Conservation (phyloP, 306 rosid species). For the Adenanthera pavonina region DNA sequence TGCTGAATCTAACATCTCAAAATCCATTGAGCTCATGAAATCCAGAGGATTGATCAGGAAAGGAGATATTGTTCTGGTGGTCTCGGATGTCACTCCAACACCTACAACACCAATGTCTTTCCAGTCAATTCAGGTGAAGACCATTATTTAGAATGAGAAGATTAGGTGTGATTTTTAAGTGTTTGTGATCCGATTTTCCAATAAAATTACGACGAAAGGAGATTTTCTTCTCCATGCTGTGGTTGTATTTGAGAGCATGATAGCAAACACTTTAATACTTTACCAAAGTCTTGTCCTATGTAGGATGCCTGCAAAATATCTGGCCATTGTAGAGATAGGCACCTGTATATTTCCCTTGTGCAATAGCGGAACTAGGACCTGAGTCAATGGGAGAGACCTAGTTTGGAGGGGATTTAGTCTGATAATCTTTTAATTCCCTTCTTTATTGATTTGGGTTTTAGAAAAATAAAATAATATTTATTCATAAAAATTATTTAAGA, state of each 20-base stretch:
- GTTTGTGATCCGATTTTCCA: too few relatives aligned
- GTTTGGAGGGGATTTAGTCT: too few relatives aligned
- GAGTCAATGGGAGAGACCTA: too few relatives aligned
- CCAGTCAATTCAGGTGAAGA: constrained; percentile 88
- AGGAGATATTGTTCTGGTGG: constrained; percentile 74
- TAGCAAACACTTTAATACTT: too few relatives aligned
- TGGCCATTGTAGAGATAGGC: background rate
- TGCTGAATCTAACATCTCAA: constrained; percentile 70
- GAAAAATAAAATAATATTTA: too few relatives aligned
- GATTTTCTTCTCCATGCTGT: background rate
- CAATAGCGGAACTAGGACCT: too few relatives aligned
- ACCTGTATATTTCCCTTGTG: background rate
- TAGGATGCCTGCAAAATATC: background rate
- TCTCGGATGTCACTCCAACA: constrained; percentile 71
- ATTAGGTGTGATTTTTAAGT: background rate
- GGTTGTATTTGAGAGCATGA: background rate
- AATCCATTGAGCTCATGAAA: constrained; percentile 64
- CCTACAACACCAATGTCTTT: constrained; percentile 56
- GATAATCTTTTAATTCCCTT: too few relatives aligned
- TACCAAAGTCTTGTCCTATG: background rate
- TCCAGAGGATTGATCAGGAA: constrained; percentile 61
- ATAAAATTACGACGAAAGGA: background rate
- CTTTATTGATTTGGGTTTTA: too few relatives aligned
- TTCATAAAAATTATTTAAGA: too few relatives aligned
- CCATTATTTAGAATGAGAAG: constrained; percentile 44